Evolutionary conservation across 768 basidiomycete species (phyloP), one percentile per base, ranked within the genome.

Genomic region (Nevesoporus exiguus): DNA sequence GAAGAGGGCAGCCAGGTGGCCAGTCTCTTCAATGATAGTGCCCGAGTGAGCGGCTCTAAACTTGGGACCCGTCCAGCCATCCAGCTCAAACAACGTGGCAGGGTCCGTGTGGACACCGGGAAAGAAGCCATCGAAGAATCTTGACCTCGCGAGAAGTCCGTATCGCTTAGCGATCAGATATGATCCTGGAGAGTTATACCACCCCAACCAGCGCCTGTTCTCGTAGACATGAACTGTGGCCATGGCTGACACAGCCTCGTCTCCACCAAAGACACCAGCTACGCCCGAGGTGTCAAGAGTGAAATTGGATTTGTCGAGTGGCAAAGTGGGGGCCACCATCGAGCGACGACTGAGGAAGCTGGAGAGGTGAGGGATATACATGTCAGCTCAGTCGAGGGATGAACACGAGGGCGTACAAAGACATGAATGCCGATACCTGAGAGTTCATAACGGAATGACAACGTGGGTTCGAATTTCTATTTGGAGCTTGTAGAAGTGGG

Each of bases 151-250:
- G 9, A 73, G 69, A 36, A 62, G 60, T 7, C 65, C 67, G 8
- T 69, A 74, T 36, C 65, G 62, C 51, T 63, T 74, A 9, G 70
- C 74, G 9, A 75, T 64, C 22, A 58, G 54, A 50, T 71, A 73
- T 11, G 73, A 71, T 14, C 73, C 73, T 3, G 73, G 73, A 11
- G 74, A 59, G 36, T 75, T 74, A 36, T 74, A 75, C 69, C 72
- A 75, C 6, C 73, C 73, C 14, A 75, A 36, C 68, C 65, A 74
- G 25, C 57, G 65, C 43, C 70, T 66, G 8, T 65, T 63, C 48
- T 65, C 60, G 50, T 65, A 71, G 17, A 75, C 53, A 45, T 74
- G 74, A 14, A 75, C 66, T 2, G 71, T 71, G 1, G 67, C 65
- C 69, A 75, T 74, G 21, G 74, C 70, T 1, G 74, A 66, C 6